These are phyloP conservation scores for Blastomyces gilchristii DNA, from an alignment of 2,329 filamentous ascomycete genomes.

Conservation along the genomic window DNA sequence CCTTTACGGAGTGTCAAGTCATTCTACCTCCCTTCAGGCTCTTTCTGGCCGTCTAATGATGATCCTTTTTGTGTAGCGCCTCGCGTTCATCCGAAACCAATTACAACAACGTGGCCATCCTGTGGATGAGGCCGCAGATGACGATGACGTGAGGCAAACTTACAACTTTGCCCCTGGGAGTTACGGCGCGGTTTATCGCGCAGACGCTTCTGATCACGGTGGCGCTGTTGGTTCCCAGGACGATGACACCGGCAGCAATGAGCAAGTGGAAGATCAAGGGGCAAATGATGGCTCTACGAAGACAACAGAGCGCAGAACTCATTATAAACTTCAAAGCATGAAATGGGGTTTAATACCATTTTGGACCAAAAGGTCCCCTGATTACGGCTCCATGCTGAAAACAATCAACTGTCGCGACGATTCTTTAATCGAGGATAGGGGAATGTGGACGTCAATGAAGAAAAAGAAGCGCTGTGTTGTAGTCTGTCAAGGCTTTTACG, in stretches of 20 bases:
- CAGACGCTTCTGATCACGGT: constrained; percentile 56
- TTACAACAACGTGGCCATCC: constrained; percentile 65
- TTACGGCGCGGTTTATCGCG: constrained; percentile 75
- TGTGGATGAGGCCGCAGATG: constrained; percentile 59
- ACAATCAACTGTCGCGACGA: constrained; percentile 96
- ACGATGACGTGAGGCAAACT: constrained; percentile 60
- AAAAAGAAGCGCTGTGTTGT: constrained; percentile 78
- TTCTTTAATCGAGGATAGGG: constrained; percentile 61
- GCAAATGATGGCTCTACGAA: constrained; percentile 15
- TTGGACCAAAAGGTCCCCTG: constrained; percentile 78
- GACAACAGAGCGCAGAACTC: constrained; percentile 32
- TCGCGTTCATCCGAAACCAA: constrained; percentile 62
- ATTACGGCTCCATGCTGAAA: constrained; percentile 66
- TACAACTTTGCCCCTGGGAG: constrained; percentile 93
- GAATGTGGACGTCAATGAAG: constrained; percentile 92
- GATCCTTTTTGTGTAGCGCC: constrained; percentile 46
- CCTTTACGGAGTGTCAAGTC: neutral
- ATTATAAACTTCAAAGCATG: constrained; percentile 82
- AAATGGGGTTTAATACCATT: constrained; percentile 92
- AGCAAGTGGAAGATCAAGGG: constrained; percentile 16
- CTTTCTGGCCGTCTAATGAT: constrained; percentile 9
- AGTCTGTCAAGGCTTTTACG: constrained; percentile 85
- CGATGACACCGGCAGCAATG: constrained; percentile 17
- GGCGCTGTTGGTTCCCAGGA: constrained; percentile 34
- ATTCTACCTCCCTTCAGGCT: constrained; percentile 12